Evolutionary conservation across 2,329 filamentous ascomycete genomes (phyloP), one percentile per base, ranked within the genome.

Genomic region (Claviceps sp.): DNA sequence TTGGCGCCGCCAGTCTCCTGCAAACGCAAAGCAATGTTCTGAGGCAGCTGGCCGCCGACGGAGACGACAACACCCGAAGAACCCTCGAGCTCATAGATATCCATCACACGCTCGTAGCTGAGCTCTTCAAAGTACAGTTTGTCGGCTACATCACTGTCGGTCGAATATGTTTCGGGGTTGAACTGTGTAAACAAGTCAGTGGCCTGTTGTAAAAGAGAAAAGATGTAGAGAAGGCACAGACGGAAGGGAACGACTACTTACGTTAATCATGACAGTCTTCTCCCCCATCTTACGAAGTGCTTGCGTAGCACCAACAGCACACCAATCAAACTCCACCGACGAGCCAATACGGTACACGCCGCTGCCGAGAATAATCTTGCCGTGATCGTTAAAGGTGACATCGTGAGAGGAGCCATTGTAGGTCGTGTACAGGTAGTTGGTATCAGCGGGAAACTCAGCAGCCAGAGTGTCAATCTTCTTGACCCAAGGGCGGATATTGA

Each of bases 241-340:
- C 7, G 14, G 1, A 6, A 40, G 38, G 14, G 6, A 40, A 8
- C 2, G 1, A 20, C n/a, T 16, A 60, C 74, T 75, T 70, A 79
- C 76, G 63, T 97, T 97, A 63, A 98, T 93, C 88, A 97, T 95
- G 53, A 95, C 82, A 34, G 93, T 97, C 82, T 96, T 96, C 76
- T 95, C 86, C 59, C 89, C 90, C 76, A 95, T 88, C 55, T 84
- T 76, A 62, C 84, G 82, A 56, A 97, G 77, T 43, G 89, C 87
- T 56, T 88, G 78, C 11, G 89, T 90, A 57, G 89, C 87, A 63
- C 89, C 93, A 55, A 96, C 89, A 57, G 90, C 89, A 67, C 91
- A 97, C 91, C 91, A 97, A 71, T 98, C 91, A 65, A 98, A 98
- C 70, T 98, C 93, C 50, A 98, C 93, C 6, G 90, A 96, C 72